Conservation (phyloP, 2,329 filamentous ascomycete genomes). For the Teratosphaeria gauchensis region DNA sequence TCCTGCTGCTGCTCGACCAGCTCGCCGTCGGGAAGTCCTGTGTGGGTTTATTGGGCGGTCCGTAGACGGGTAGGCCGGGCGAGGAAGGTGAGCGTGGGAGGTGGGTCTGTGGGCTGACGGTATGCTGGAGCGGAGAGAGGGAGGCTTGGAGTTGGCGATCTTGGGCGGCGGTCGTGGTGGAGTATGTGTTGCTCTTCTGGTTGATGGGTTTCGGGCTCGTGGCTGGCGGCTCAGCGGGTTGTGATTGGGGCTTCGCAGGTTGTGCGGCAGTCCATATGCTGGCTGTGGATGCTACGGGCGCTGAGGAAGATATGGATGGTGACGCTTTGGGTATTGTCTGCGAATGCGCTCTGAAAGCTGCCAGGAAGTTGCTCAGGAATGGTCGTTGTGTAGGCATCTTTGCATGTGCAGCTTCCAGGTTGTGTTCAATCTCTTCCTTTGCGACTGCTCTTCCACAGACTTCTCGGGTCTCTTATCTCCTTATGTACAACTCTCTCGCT, state of each 20-base stretch:
- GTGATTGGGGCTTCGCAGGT: constrained; percentile 5
- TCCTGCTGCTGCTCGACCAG: constrained; percentile 17
- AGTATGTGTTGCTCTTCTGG: constrained; percentile 31
- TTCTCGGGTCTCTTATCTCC: too few species aligned
- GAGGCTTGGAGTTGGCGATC: constrained; percentile 32
- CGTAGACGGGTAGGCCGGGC: constrained; percentile 23
- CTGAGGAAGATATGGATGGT: constrained; percentile 31
- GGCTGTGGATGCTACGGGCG: constrained; percentile 27
- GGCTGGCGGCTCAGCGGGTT: constrained; percentile 23
- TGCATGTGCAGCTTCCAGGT: not conserved
- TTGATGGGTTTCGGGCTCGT: constrained; percentile 39
- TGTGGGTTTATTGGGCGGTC: constrained; percentile 25
- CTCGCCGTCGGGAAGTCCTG: constrained; percentile 24
- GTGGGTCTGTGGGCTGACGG: constrained; percentile 27
- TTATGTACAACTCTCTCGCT: not conserved
- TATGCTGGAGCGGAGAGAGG: constrained; percentile 25
- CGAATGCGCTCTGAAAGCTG: constrained; percentile 57
- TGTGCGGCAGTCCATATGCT: constrained; percentile 19
- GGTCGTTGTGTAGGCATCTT: constrained; percentile 54
- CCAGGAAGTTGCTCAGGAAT: constrained; percentile 58
- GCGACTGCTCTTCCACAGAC: too few species aligned
- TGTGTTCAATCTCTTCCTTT: too few species aligned
- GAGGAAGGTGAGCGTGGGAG: constrained; percentile 27
- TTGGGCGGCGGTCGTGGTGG: constrained; percentile 22
- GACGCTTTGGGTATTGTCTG: constrained; percentile 47